These are phyloP conservation scores for Alternaria ventricosa DNA, from an alignment of 2,329 filamentous ascomycete species.

Conservation along the genomic window DNA sequence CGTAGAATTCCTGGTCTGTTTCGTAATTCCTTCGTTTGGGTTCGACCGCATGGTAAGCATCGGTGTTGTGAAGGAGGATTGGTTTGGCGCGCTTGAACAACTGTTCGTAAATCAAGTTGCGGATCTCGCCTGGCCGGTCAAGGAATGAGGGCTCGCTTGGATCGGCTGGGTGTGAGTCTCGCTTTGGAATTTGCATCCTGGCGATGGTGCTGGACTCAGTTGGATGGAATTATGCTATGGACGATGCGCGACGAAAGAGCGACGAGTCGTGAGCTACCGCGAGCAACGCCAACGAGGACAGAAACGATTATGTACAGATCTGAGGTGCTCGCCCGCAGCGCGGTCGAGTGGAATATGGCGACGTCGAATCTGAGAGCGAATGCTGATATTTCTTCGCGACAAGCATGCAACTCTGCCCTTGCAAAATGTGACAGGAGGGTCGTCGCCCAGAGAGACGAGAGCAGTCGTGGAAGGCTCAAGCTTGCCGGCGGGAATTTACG, in stretches of 20 bases:
- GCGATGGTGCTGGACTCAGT: background rate
- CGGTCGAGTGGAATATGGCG: background rate
- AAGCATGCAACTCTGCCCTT: background rate
- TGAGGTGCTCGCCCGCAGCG: background rate
- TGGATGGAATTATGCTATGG: background rate
- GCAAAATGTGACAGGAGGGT: background rate
- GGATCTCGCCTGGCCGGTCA: constrained; percentile 2
- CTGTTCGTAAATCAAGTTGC: constrained; percentile 15
- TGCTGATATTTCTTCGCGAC: background rate
- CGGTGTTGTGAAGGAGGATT: constrained; percentile 7
- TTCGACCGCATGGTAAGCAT: background rate
- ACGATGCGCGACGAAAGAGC: background rate
- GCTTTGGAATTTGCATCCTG: background rate
- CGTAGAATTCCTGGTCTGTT: background rate
- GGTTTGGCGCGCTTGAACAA: constrained; percentile 12
- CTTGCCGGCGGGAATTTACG: accelerated
- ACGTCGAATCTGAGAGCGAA: background rate
- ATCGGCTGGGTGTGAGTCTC: background rate
- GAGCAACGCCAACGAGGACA: background rate
- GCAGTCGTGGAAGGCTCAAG: background rate
- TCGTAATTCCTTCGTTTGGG: background rate
- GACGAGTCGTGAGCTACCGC: background rate
- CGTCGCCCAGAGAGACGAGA: background rate
- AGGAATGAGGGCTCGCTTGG: background rate
- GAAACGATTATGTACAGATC: background rate